phyloP scores from a whole-genome alignment of 805 yeast genomes.

The Yueomyces sp. region DNA sequence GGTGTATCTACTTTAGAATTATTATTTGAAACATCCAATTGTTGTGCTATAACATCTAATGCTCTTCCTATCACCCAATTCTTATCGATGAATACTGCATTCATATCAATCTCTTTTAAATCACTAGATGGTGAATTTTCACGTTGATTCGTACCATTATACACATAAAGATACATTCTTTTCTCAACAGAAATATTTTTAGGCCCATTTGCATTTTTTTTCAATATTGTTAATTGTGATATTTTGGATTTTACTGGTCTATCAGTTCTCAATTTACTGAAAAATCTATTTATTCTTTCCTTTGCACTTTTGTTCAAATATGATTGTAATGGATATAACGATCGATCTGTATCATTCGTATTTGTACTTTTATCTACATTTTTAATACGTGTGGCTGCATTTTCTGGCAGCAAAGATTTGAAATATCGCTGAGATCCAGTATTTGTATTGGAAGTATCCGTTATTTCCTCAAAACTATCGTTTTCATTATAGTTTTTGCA shows the following conservation, averaged over 20 bases:
- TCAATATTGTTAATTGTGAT: slow-evolving; percentile 2
- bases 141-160: slow-evolving; percentile 3
- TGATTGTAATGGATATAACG: slow-evolving; percentile 2
- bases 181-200: slow-evolving; percentile 13
- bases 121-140: slow-evolving; percentile 1
- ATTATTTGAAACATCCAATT: slow-evolving; percentile 12
- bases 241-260: neutral
- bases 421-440: slow-evolving; percentile 6
- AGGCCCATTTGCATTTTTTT: slow-evolving; percentile 17
- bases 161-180: slow-evolving; percentile 16
- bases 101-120: slow-evolving; percentile 1
- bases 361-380: neutral
- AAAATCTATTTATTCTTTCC: slow-evolving; percentile 14
- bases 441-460: too few species aligned
- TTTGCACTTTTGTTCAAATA: slow-evolving; percentile 11
- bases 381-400: slow-evolving; percentile 14
- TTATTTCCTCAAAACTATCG: too few species aligned
- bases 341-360: neutral
- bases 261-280: slow-evolving; percentile 1
- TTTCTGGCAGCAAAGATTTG: slow-evolving; percentile 19
- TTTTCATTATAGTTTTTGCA: slow-evolving; percentile 4
- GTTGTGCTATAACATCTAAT: slow-evolving; percentile 18
- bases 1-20: slow-evolving; percentile 8
- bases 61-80: slow-evolving; percentile 23
- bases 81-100: slow-evolving; percentile 14